Evolutionary conservation across 2,329 filamentous ascomycete genomes (phyloP).

Genomic region (Hypoxylon sp.): DNA sequence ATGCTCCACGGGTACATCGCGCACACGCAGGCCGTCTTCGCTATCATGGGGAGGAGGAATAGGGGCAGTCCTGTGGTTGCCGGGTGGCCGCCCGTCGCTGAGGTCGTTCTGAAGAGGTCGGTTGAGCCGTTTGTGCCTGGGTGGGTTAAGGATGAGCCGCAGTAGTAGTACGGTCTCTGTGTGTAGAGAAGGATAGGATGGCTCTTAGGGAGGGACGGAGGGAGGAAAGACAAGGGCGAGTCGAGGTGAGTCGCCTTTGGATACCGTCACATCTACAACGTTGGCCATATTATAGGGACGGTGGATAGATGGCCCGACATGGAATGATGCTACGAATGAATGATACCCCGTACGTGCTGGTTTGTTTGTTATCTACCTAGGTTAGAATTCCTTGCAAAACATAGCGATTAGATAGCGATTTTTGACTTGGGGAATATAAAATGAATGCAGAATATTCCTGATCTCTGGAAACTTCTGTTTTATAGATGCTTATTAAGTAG

Average conservation of each 20-base stretch:
- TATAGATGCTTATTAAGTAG: neutral
- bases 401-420: no score
- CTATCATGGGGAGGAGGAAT: slow-evolving; percentile 82
- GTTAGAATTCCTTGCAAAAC: neutral
- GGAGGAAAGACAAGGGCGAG: neutral
- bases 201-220: neutral
- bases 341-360: slow-evolving; percentile 1
- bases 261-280: neutral
- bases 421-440: neutral
- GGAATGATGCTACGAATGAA: slow-evolving; percentile 1
- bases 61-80: slow-evolving; percentile 74
- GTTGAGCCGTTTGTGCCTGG: slow-evolving; percentile 66
- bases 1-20: slow-evolving; percentile 88
- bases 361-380: neutral
- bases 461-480: neutral
- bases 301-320: neutral
- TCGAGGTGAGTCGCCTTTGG: neutral
- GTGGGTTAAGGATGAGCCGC: slow-evolving; percentile 48
- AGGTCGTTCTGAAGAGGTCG: slow-evolving; percentile 69
- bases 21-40: slow-evolving; percentile 82
- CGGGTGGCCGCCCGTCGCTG: slow-evolving; percentile 83
- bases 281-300: neutral
- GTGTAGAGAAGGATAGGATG: neutral
- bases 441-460: neutral
- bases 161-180: neutral